These are phyloP conservation scores for Scheffersomyces illinoinensis DNA, from an alignment of 1,139 yeast genomes.

Conservation along the genomic window DNA sequence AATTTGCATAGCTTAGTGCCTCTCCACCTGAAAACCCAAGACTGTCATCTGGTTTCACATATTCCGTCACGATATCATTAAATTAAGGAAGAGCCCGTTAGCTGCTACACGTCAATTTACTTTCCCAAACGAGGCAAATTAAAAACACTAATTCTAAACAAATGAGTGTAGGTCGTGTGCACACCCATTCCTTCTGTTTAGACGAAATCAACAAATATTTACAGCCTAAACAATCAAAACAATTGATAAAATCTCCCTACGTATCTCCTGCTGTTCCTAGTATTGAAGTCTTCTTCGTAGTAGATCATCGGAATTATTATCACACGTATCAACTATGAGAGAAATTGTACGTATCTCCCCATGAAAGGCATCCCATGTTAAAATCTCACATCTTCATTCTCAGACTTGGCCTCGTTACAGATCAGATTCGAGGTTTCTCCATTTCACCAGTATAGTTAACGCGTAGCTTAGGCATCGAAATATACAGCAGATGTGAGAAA, in stretches of 20 bases:
- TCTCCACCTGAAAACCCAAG: neutral
- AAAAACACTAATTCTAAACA: neutral
- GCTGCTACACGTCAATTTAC: neutral
- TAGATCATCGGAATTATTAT: neutral
- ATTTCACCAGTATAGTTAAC: neutral
- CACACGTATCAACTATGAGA: slow-evolving; percentile 40
- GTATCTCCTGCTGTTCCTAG: neutral
- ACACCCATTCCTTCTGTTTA: neutral
- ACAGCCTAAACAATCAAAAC: neutral
- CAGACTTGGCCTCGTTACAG: neutral
- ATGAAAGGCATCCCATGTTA: neutral
- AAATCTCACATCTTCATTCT: neutral
- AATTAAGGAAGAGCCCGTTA: neutral
- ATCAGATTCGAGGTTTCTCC: neutral
- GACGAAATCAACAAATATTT: slow-evolving; percentile 1
- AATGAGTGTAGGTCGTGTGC: neutral
- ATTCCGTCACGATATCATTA: neutral
- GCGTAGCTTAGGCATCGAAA: neutral
- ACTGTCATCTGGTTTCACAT: neutral
- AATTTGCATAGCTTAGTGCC: neutral
- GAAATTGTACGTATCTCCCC: slow-evolving; percentile 50
- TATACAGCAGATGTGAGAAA: neutral
- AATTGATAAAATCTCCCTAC: neutral
- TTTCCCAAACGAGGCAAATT: neutral
- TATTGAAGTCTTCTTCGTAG: neutral